Conservation (phyloP, 2,329 filamentous ascomycete species). For the Clarireedia sp. region DNA sequence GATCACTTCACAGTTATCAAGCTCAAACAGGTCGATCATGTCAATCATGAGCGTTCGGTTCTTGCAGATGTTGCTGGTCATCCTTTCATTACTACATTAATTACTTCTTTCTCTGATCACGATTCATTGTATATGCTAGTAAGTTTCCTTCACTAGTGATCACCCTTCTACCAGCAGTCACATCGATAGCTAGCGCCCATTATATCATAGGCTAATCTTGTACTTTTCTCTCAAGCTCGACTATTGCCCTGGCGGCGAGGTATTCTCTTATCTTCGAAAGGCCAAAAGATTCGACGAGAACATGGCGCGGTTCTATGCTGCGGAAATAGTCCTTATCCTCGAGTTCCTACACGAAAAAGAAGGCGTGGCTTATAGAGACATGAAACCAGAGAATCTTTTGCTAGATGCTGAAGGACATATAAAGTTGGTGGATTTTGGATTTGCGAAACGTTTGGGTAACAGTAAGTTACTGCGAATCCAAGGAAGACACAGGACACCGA, state of each 20-base stretch:
- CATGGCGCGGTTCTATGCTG: constrained; percentile 73
- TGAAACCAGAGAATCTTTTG: constrained; percentile 78
- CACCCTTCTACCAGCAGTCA: neutral
- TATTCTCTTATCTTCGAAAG: constrained; percentile 75
- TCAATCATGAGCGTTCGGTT: constrained; percentile 73
- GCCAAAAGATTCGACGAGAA: constrained; percentile 71
- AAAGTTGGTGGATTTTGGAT: constrained; percentile 78
- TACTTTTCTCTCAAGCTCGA: constrained; percentile 44
- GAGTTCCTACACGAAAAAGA: constrained; percentile 74
- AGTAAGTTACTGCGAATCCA: constrained; percentile 30
- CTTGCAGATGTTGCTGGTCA: constrained; percentile 70
- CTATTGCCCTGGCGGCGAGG: constrained; percentile 75
- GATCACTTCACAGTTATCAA: constrained; percentile 51
- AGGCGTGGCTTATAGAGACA: constrained; percentile 71
- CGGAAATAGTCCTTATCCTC: constrained; percentile 74
- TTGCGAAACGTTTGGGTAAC: constrained; percentile 68
- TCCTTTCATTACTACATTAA: constrained; percentile 74
- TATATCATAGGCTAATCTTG: neutral
- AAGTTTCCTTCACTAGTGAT: constrained; percentile 22
- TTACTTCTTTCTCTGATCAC: constrained; percentile 70
- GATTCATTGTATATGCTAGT: constrained; percentile 74
- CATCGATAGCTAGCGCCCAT: neutral
- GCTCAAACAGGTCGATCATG: constrained; percentile 80
- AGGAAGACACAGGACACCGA: neutral
- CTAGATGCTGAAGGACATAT: constrained; percentile 72